phyloP scores from a whole-genome alignment of 768 basidiomycete species.

The Xerocomellus chrysenteron region DNA sequence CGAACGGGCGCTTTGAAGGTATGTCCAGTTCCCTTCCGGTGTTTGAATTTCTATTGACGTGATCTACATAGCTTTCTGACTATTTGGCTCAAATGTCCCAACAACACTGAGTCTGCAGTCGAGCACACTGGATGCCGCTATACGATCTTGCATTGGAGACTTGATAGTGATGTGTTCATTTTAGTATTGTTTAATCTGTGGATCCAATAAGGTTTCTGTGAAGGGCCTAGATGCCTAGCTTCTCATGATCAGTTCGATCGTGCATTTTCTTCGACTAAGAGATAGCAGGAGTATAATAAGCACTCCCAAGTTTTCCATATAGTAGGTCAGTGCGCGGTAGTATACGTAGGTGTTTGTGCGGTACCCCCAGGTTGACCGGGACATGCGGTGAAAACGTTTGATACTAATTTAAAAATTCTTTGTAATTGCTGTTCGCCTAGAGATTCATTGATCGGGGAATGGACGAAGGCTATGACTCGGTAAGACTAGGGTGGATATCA shows the following conservation, averaged over 20 bases:
- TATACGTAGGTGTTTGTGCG: no score
- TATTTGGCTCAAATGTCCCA: conserved; percentile 70
- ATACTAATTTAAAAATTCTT: no score
- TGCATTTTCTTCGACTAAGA: not conserved
- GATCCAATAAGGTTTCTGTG: conserved; percentile 2
- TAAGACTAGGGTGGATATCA: no score
- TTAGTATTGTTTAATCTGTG: conserved; percentile 14
- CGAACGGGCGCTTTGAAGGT: conserved; percentile 83
- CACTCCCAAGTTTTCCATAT: no score
- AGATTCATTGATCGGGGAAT: no score
- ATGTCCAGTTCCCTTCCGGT: conserved; percentile 18
- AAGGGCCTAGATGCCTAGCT: conserved; percentile 1
- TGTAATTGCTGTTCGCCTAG: no score
- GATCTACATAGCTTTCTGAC: conserved; percentile 49
- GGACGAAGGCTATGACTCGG: no score
- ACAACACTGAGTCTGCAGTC: conserved; percentile 31
- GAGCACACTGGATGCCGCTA: not conserved
- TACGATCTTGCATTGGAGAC: conserved; percentile 1
- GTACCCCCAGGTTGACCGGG: no score
- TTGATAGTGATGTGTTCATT: conserved; percentile 3
- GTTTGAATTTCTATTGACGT: not conserved
- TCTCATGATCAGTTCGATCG: conserved; percentile 1
- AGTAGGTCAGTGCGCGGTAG: no score
- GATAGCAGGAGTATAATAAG: not conserved
- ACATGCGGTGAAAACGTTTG: no score